phyloP scores from a whole-genome alignment of 2,329 filamentous ascomycete genomes.

The Exophiala sp. region DNA sequence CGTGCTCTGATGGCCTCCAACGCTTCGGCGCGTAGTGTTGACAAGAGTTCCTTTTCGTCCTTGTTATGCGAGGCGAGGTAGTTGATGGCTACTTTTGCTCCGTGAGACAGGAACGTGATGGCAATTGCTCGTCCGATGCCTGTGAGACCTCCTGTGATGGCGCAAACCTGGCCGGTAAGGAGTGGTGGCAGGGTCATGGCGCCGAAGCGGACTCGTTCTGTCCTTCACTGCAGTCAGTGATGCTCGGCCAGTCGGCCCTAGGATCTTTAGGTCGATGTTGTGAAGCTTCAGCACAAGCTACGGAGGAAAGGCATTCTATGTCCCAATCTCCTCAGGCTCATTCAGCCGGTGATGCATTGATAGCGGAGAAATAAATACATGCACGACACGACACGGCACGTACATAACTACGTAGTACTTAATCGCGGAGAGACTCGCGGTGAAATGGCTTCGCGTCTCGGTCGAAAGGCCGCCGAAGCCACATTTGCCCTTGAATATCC shows the following conservation, averaged over 20 bases:
- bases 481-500: not conserved
- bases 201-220: too few species aligned
- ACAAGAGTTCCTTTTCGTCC: constrained; percentile 28
- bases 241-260: too few species aligned
- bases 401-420: not conserved
- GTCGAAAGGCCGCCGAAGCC: constrained; percentile 2
- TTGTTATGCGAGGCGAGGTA: constrained; percentile 30
- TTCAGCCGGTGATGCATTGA: too few species aligned
- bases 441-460: not conserved
- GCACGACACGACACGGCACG: too few species aligned
- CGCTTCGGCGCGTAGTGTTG: constrained; percentile 24
- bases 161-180: constrained; percentile 62
- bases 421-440: not conserved
- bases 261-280: too few species aligned
- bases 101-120: constrained; percentile 57
- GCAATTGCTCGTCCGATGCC: constrained; percentile 83
- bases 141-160: constrained; percentile 80
- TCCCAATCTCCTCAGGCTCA: not conserved
- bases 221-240: too few species aligned
- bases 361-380: too few species aligned
- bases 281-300: too few species aligned
- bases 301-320: too few species aligned
- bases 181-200: constrained; percentile 26
- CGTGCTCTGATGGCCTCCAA: constrained; percentile 28
- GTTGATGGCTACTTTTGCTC: constrained; percentile 32